These are phyloP conservation scores for Saturnispora dispora DNA, from an alignment of 805 yeast species.

Conservation along the genomic window DNA sequence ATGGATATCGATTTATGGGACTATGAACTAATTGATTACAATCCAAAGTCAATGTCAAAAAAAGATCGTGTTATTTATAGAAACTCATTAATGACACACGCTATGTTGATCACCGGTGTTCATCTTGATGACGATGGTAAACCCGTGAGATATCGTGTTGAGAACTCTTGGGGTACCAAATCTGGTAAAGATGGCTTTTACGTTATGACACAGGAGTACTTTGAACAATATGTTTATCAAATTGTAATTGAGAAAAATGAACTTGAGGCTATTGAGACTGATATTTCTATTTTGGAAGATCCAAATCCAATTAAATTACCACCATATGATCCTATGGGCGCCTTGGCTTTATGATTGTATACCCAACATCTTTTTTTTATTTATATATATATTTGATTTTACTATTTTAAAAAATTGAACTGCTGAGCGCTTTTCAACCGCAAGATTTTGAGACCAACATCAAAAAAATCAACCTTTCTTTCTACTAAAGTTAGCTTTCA, in stretches of 20 bases:
- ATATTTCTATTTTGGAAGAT: slow-evolving; percentile 29
- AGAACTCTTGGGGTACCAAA: slow-evolving; percentile 71
- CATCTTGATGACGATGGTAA: slow-evolving; percentile 56
- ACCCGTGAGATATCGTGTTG: slow-evolving; percentile 64
- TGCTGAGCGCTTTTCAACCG: background rate
- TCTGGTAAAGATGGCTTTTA: slow-evolving; percentile 60
- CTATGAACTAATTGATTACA: slow-evolving; percentile 46
- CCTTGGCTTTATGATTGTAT: slow-evolving; percentile 38
- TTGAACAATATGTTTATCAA: slow-evolving; percentile 68
- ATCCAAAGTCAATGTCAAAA: slow-evolving; percentile 41
- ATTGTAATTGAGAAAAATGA: slow-evolving; percentile 47
- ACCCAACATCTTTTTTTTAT: background rate
- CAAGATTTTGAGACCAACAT: background rate
- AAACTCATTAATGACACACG: slow-evolving; percentile 80
- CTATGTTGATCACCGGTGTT: slow-evolving; percentile 79
- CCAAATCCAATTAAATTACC: slow-evolving; percentile 48
- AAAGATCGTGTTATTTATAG: slow-evolving; percentile 61
- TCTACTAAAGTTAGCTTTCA: background rate
- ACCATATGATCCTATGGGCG: slow-evolving; percentile 77
- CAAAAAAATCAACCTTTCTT: background rate
- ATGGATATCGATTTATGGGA: slow-evolving; percentile 68
- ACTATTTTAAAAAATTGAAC: background rate
- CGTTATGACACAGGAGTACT: slow-evolving; percentile 64
- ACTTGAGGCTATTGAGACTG: slow-evolving; percentile 25
- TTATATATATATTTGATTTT: background rate